phyloP scores from a whole-genome alignment of 73 alveolate genomes.

The Tetrahymena borealis region DNA sequence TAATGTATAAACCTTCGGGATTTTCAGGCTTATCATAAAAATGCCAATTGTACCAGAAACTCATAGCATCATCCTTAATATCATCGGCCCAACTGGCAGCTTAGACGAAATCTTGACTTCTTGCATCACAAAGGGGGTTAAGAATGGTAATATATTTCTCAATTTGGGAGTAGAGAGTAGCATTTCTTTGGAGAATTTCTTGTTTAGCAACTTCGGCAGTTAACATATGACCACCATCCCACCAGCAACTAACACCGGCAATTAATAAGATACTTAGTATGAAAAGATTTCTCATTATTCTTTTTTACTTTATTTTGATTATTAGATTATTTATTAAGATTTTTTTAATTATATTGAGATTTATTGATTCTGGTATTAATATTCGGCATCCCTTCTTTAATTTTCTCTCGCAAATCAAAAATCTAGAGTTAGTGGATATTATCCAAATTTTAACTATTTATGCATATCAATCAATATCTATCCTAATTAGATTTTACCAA shows the following conservation, averaged over 20 bases:
- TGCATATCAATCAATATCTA: too few species aligned
- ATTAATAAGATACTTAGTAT: neutral
- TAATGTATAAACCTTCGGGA: constrained; percentile 2
- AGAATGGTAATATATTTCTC: neutral
- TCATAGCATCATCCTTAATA: constrained; percentile 54
- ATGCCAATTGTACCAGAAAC: constrained; percentile 54
- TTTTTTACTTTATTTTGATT: neutral
- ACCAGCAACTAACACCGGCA: constrained; percentile 13
- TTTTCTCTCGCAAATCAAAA: neutral
- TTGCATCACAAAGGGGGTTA: constrained; percentile 40
- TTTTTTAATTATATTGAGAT: too few species aligned
- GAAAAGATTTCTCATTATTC: neutral
- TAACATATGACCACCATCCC: constrained; percentile 46
- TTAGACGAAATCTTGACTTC: constrained; percentile 55
- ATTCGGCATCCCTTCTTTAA: too few species aligned
- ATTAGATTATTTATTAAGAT: neutral
- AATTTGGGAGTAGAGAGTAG: constrained; percentile 2
- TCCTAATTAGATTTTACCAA: too few species aligned
- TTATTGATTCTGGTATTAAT: too few species aligned
- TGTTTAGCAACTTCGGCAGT: constrained; percentile 33
- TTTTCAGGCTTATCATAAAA: constrained; percentile 50
- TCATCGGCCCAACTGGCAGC: constrained; percentile 69
- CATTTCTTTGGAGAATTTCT: neutral
- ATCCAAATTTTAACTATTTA: neutral
- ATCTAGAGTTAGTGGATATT: neutral